Percentiles rank a stretch among this genome's conserved stretches.
These are phyloP conservation scores for Diaporthe humulicola DNA, from an alignment of 2,329 filamentous ascomycete species.

Conservation along the genomic window DNA sequence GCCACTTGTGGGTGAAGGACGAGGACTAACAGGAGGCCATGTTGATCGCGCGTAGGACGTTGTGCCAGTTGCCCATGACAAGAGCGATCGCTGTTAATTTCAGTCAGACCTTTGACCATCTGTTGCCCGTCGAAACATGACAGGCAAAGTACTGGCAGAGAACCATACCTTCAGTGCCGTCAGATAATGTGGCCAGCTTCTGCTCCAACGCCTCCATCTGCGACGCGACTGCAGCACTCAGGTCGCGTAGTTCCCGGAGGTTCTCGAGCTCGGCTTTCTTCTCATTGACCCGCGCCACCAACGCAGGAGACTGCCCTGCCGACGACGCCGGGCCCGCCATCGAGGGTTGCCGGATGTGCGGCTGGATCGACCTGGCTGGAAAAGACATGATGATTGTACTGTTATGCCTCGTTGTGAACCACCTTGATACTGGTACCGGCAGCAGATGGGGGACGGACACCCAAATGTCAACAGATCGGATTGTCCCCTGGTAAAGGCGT, in stretches of 20 bases:
- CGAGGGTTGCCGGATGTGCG: constrained; percentile 76
- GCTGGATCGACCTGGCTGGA: constrained; percentile 65
- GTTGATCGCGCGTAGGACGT: constrained; percentile 85
- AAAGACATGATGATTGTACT: constrained; percentile 63
- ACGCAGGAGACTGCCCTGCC: constrained; percentile 74
- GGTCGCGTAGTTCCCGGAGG: constrained; percentile 80
- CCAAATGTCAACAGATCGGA: not conserved
- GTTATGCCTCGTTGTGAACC: not conserved
- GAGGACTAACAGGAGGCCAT: constrained; percentile 82
- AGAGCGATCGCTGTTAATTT: constrained; percentile 77
- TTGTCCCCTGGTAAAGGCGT: not conserved
- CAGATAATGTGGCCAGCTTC: constrained; percentile 81
- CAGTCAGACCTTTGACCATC: constrained; percentile 39
- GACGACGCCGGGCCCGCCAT: constrained; percentile 56
- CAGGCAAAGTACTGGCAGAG: not conserved
- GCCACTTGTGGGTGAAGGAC: constrained; percentile 29
- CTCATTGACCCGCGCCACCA: constrained; percentile 83
- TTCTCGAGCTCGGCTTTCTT: constrained; percentile 88
- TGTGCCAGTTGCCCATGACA: constrained; percentile 91
- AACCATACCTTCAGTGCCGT: constrained; percentile 81
- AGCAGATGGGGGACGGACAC: not conserved
- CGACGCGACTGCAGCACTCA: constrained; percentile 81
- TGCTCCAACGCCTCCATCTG: constrained; percentile 88
- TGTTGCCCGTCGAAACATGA: constrained; percentile 1
- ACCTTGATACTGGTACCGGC: not conserved